Conservation (phyloP, 1,284 basidiomycete genomes). For the Tylopilus sp. region DNA sequence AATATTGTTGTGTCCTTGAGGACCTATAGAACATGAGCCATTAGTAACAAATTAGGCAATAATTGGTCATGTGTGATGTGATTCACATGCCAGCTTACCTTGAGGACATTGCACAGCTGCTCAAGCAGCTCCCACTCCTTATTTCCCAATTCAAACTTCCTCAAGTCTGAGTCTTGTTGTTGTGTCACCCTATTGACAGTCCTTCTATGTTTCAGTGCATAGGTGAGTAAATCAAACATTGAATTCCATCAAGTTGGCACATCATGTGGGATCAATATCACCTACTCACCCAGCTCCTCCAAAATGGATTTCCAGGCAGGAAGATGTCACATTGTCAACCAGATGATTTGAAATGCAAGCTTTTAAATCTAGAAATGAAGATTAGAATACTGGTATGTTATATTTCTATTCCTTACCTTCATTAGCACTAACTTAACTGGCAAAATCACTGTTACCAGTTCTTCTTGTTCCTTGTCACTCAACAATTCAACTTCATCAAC, state of each 20-base stretch:
- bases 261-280: neutral
- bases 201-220: neutral
- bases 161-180: neutral
- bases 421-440: too few species aligned
- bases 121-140: neutral
- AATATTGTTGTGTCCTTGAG: neutral
- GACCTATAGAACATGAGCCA: too few species aligned
- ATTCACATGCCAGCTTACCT: too few species aligned
- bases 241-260: constrained; percentile 18
- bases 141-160: constrained; percentile 23
- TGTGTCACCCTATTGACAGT: constrained; percentile 12
- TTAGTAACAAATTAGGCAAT: too few species aligned
- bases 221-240: neutral
- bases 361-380: constrained; percentile 6
- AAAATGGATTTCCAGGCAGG: constrained; percentile 7
- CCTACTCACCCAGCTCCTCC: neutral
- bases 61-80: too few species aligned
- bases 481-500: too few species aligned
- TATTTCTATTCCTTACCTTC: too few species aligned
- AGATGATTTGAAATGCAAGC: constrained; percentile 16
- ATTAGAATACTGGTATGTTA: too few species aligned
- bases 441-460: too few species aligned
- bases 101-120: too few species aligned
- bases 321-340: constrained; percentile 10
- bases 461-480: too few species aligned